A percentile compares a stretch with the other conserved stretches of the same genome.
These are phyloP conservation scores for Elsinoe ampelina DNA, from an alignment of 2,329 filamentous ascomycete species.

Conservation along the genomic window DNA sequence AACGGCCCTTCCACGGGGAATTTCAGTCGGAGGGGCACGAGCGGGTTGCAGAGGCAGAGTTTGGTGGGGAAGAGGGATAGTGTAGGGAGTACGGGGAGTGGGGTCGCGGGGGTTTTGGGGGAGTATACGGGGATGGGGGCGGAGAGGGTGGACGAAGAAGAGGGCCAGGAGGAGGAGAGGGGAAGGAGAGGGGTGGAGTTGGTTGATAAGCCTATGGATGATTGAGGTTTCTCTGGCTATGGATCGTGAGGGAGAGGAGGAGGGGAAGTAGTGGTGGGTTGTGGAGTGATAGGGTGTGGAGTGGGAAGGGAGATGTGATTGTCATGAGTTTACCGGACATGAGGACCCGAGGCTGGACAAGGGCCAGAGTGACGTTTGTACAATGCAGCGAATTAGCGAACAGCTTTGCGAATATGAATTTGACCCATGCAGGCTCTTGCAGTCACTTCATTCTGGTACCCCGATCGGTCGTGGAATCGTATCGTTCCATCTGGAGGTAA, in stretches of 20 bases:
- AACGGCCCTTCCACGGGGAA: slow-evolving; percentile 35
- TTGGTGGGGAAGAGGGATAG: slow-evolving; percentile 24
- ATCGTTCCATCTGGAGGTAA: too few species aligned
- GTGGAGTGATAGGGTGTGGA: too few species aligned
- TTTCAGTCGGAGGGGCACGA: slow-evolving; percentile 11
- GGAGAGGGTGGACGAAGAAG: slow-evolving; percentile 21
- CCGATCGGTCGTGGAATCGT: too few species aligned
- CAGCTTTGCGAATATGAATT: neutral
- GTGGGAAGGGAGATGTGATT: too few species aligned
- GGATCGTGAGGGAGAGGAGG: neutral
- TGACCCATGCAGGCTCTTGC: neutral
- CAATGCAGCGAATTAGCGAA: neutral
- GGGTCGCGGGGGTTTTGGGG: slow-evolving; percentile 30
- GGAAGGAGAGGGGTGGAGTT: slow-evolving; percentile 51
- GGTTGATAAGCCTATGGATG: slow-evolving; percentile 67
- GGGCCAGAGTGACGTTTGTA: neutral
- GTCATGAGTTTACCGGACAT: too few species aligned
- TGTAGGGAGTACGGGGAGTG: slow-evolving; percentile 24
- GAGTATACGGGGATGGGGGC: slow-evolving; percentile 26
- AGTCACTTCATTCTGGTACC: neutral
- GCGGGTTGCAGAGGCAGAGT: slow-evolving; percentile 27
- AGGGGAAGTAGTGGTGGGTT: neutral
- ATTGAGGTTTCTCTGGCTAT: neutral
- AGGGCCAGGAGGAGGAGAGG: slow-evolving; percentile 29
- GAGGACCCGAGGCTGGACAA: too few species aligned